Evolutionary conservation across 1,139 yeast species (phyloP).

Genomic region (Diutina scorzettiae): DNA sequence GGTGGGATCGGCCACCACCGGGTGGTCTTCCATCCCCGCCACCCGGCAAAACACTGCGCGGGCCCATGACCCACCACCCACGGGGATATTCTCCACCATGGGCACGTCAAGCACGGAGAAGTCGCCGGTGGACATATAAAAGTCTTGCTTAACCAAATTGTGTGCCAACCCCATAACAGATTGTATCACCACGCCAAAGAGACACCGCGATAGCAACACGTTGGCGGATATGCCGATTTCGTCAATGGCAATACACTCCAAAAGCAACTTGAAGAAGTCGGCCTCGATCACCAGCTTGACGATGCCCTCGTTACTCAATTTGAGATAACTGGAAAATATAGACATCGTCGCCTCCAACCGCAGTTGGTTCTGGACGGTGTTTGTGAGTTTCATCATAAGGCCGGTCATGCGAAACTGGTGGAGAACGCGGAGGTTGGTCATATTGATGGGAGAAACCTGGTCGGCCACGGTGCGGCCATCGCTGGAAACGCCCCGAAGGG

Average conservation of each 20-base stretch:
- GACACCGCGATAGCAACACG: conserved; percentile 29
- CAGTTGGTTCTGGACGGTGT: neutral
- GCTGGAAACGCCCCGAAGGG: conserved; percentile 45
- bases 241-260: conserved; percentile 34
- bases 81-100: neutral
- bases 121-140: neutral
- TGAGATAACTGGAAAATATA: conserved; percentile 23
- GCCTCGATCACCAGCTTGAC: conserved; percentile 24
- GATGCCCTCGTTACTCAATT: conserved; percentile 19
- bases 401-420: conserved; percentile 31
- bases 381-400: conserved; percentile 18
- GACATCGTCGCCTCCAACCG: conserved; percentile 20
- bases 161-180: conserved; percentile 14
- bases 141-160: conserved; percentile 15
- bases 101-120: conserved; percentile 5
- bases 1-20: conserved; percentile 14
- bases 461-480: conserved; percentile 31
- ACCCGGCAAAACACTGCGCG: neutral
- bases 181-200: conserved; percentile 28
- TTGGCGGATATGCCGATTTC: conserved; percentile 26
- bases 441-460: conserved; percentile 48
- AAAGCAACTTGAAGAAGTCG: conserved; percentile 44
- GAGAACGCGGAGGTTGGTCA: conserved; percentile 47
- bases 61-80: neutral
- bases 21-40: conserved; percentile 13